Evolutionary conservation across 768 basidiomycete genomes (phyloP), one percentile per base, ranked within the genome.

Genomic region (Neoboletus magnificus): DNA sequence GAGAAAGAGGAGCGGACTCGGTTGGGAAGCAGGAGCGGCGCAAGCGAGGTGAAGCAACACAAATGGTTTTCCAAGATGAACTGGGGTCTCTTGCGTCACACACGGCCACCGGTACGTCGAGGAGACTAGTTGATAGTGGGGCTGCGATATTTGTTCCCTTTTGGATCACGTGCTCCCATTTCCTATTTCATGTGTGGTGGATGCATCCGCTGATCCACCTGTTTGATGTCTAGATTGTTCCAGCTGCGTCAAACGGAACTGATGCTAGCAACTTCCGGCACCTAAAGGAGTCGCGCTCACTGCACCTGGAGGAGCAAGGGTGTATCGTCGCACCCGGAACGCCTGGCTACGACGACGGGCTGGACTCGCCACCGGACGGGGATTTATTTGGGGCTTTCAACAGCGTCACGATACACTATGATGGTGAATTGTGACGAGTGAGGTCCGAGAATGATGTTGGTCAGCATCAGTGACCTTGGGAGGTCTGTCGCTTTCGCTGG

Each of bases 1-100:
- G 90, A 91, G 80, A 99, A 99, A 77, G 86, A 89, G 63, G 97
- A 99, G 73, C 77, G 82, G 67, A 86, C 83, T 53, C 82, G 97
- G 58, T 72, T 98, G 36, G 97, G 97, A 43, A 93, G 92, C 72
- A 86, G 82, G 73, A 93, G 86, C 62, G 97, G 97, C 27, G 97
- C 97, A 54, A 96, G 93, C 68, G 97, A 99, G 74, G 94, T 99
- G 65, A 99, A 98, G 77, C 87, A 91, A 55, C 97, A 98, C 81
- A 94, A 92, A 71, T 99, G 97, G 97, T 99, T 99, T 77, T 76
- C 78, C 29, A 93, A 93, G 65, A 86, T 96, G 68, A 95, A 93
- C 75, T 99, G 96, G 97, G 97, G 96, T 23, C 78, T 99, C 53
- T 74, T 99, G 69, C 82, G 97, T 63, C 89, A 98, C 73, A 87